phyloP scores from a whole-genome alignment of 2,329 filamentous ascomycete genomes.

The Diaporthe longicolla region DNA sequence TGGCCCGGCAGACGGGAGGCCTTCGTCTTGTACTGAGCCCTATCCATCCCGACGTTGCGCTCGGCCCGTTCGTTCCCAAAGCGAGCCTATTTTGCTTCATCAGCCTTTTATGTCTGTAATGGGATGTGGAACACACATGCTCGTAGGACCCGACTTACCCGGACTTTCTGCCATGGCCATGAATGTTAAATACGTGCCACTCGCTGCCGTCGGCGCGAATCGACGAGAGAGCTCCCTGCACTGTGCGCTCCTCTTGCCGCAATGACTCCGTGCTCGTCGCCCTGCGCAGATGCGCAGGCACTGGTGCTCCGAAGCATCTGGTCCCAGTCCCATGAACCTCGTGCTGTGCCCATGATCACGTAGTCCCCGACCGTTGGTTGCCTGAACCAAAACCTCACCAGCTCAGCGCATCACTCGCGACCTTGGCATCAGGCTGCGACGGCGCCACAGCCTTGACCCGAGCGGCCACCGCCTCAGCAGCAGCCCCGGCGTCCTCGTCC shows the following conservation, averaged over 20 bases:
- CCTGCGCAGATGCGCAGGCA: not conserved
- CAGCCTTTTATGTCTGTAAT: not conserved
- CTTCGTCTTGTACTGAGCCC: not conserved
- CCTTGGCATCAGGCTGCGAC: conserved; percentile 36
- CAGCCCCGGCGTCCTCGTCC: conserved; percentile 34
- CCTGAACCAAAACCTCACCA: conserved; percentile 45
- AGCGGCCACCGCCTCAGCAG: conserved; percentile 34
- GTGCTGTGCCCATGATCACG: not conserved
- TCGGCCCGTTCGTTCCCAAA: not conserved
- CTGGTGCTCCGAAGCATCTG: not conserved
- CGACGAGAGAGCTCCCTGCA: not conserved
- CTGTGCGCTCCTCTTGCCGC: not conserved
- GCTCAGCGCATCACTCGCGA: conserved; percentile 44
- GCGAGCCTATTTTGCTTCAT: not conserved
- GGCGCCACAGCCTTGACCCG: conserved; percentile 41
- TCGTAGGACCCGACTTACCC: not conserved
- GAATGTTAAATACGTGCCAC: not conserved
- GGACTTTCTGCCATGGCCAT: not conserved
- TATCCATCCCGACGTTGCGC: not conserved
- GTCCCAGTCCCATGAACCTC: too few relatives aligned
- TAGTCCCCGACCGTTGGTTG: not conserved
- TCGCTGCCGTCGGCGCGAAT: not conserved
- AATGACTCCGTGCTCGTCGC: not conserved
- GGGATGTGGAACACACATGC: not conserved
- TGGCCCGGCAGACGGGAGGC: not conserved